Evolutionary conservation across 306 rosid species (phyloP).

Genomic region (Prosopis cineraria): DNA sequence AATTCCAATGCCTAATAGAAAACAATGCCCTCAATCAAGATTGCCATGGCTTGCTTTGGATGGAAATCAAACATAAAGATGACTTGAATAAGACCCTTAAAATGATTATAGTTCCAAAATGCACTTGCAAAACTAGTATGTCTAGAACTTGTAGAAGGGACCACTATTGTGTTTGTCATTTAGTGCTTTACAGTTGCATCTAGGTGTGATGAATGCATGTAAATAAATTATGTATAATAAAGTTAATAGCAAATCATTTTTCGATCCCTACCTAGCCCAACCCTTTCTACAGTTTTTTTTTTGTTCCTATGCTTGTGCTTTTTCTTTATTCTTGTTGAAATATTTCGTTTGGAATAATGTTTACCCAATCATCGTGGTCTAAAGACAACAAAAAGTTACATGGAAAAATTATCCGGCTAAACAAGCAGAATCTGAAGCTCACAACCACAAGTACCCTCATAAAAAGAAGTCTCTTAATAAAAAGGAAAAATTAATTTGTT

Average conservation of each 20-base stretch:
- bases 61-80: slow-evolving; percentile 41
- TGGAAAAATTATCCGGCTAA: no score
- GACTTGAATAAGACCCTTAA: not conserved
- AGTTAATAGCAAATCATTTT: not conserved
- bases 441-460: no score
- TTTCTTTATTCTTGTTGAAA: not conserved
- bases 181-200: slow-evolving; percentile 31
- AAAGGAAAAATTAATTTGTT: no score
- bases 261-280: not conserved
- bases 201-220: not conserved
- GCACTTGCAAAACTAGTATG: slow-evolving; percentile 3
- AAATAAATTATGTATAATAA: not conserved
- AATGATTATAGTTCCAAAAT: slow-evolving; percentile 45
- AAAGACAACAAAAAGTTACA: no score
- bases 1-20: slow-evolving; percentile 49
- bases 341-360: not conserved
- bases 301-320: not conserved
- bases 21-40: slow-evolving; percentile 76
- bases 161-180: slow-evolving; percentile 28
- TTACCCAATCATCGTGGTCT: no score
- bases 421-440: no score
- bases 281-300: not conserved
- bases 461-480: no score
- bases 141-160: slow-evolving; percentile 24
- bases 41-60: slow-evolving; percentile 74